Percentiles rank a stretch among this genome's conserved stretches.
Evolutionary conservation across 306 rosid genomes (phyloP).

Genomic region (Casuarina glauca): DNA sequence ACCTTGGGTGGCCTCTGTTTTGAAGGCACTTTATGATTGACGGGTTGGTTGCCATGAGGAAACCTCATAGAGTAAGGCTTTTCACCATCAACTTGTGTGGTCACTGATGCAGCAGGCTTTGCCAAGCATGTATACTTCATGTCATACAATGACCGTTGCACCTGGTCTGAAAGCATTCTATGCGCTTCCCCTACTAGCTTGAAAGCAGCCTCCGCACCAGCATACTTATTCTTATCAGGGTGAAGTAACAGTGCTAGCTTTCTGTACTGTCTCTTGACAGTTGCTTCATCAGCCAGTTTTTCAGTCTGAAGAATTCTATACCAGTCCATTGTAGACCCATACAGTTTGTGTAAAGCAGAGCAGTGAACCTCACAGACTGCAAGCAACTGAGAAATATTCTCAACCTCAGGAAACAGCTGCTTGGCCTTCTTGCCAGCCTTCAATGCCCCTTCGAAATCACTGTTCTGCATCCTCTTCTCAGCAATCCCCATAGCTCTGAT

Average conservation of each 20-base stretch:
- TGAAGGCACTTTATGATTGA: too few relatives aligned
- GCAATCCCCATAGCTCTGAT: constrained; percentile 69
- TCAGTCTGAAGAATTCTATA: constrained; percentile 70
- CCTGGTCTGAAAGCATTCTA: constrained; percentile 60
- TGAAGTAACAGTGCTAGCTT: constrained; percentile 85
- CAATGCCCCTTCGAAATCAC: constrained; percentile 71
- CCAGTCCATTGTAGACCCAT: constrained; percentile 74
- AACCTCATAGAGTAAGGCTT: constrained; percentile 19
- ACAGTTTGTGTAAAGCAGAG: constrained; percentile 61
- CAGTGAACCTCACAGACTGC: constrained; percentile 83
- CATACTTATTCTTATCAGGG: constrained; percentile 86
- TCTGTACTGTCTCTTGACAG: constrained; percentile 74
- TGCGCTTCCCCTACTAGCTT: constrained; percentile 85
- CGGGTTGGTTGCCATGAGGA: not conserved
- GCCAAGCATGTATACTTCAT: constrained; percentile 26
- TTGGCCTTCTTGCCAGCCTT: constrained; percentile 72
- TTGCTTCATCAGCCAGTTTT: constrained; percentile 46
- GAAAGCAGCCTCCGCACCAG: constrained; percentile 96
- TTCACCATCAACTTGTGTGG: constrained; percentile 39
- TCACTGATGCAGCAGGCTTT: constrained; percentile 33
- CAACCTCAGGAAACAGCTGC: constrained; percentile 60
- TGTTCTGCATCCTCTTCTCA: constrained; percentile 53
- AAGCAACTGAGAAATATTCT: constrained; percentile 64
- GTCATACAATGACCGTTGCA: constrained; percentile 53
- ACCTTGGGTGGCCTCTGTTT: too few relatives aligned